Evolutionary conservation across 1,139 yeast genomes (phyloP).

Genomic region (Suzukiozyma palmioleophila): DNA sequence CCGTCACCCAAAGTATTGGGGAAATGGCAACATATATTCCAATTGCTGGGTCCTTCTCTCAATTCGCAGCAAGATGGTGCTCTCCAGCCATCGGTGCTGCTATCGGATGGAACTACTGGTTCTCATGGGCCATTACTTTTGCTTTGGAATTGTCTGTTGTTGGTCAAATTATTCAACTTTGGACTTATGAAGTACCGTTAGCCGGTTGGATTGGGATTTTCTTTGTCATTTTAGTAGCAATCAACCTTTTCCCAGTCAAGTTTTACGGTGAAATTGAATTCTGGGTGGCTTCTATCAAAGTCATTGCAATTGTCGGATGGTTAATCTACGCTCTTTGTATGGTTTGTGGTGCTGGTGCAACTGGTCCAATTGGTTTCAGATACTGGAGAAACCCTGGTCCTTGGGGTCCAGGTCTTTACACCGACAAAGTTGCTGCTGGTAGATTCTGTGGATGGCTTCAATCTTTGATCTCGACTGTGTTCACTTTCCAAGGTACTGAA

Average conservation of each 20-base stretch:
- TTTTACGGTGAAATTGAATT: constrained; percentile 46
- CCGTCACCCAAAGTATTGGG: constrained; percentile 67
- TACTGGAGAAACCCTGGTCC: constrained; percentile 96
- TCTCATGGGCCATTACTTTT: constrained; percentile 80
- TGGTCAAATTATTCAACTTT: constrained; percentile 69
- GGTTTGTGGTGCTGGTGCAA: constrained; percentile 68
- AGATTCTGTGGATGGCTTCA: constrained; percentile 66
- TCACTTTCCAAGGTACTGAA: constrained; percentile 79
- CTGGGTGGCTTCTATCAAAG: constrained; percentile 58
- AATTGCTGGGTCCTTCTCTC: constrained; percentile 61
- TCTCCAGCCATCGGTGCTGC: constrained; percentile 75
- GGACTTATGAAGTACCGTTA: constrained; percentile 71
- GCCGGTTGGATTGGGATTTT: constrained; percentile 78
- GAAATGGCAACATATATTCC: constrained; percentile 77
- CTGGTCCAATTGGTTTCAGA: constrained; percentile 75
- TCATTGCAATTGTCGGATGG: constrained; percentile 69
- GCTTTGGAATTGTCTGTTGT: constrained; percentile 79
- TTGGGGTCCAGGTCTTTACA: constrained; percentile 60
- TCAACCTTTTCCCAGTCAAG: constrained; percentile 40
- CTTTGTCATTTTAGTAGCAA: constrained; percentile 32
- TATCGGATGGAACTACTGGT: constrained; percentile 83
- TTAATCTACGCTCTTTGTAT: constrained; percentile 61
- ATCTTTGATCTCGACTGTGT: constrained; percentile 63
- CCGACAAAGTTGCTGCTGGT: constrained; percentile 42
- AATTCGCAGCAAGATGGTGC: constrained; percentile 54